These are phyloP conservation scores for Gentiana macrophylla DNA, from an alignment of 257 asterid genomes.

Conservation along the genomic window DNA sequence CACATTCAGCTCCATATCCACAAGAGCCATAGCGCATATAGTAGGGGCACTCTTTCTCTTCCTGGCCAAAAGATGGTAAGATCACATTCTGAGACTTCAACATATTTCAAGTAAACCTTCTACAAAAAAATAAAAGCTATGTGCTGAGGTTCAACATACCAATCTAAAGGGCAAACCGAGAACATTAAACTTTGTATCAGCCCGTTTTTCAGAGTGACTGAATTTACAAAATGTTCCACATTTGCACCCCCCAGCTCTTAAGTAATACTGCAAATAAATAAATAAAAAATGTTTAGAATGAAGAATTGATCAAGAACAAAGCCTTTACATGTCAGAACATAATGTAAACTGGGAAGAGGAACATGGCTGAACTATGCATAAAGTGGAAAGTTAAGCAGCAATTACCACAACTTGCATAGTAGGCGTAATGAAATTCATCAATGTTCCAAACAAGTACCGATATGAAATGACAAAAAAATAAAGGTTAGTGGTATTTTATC, in stretches of 20 bases:
- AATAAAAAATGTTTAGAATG: not conserved
- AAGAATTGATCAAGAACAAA: not conserved
- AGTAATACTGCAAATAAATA: conserved; percentile 48
- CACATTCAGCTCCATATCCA: conserved; percentile 24
- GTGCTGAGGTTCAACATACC: conserved; percentile 20
- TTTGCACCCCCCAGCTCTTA: conserved; percentile 67
- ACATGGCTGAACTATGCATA: too few species aligned
- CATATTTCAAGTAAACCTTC: conserved; percentile 6
- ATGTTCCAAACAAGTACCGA: too few species aligned
- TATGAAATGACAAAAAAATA: too few species aligned
- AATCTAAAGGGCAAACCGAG: conserved; percentile 67
- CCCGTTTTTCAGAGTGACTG: conserved; percentile 35
- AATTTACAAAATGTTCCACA: conserved; percentile 58
- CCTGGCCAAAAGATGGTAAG: conserved; percentile 15
- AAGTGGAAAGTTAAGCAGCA: too few species aligned
- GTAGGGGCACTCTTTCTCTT: conserved; percentile 31
- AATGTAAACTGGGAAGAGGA: not conserved
- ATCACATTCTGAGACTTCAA: not conserved
- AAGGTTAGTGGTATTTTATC: too few species aligned
- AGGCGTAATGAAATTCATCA: too few species aligned
- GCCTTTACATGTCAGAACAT: not conserved
- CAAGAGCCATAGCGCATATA: conserved; percentile 36
- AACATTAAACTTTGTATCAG: conserved; percentile 41
- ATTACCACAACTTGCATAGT: too few species aligned
- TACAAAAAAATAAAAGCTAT: conserved; percentile 3